A percentile compares a stretch with the other conserved stretches of the same genome.
Conservation (phyloP, 2,329 filamentous ascomycete species). For the Cordyceps farinosa region DNA sequence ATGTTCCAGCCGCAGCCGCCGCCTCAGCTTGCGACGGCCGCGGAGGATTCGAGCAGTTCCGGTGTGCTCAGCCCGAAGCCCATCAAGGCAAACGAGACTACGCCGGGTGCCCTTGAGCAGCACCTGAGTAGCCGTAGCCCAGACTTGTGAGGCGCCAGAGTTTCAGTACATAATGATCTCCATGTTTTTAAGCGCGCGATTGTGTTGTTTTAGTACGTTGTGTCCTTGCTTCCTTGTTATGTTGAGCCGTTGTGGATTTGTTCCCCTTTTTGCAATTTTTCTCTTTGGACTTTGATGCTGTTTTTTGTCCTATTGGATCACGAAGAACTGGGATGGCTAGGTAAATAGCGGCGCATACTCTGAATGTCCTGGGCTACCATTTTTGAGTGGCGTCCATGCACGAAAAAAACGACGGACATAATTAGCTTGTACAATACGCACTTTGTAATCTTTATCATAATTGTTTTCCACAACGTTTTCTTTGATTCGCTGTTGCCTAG, state of each 20-base stretch:
- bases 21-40: background rate
- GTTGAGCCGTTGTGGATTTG: background rate
- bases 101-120: constrained; percentile 32
- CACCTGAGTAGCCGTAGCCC: constrained; percentile 22
- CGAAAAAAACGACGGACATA: background rate
- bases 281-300: background rate
- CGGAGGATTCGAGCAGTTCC: constrained; percentile 23
- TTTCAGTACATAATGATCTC: background rate
- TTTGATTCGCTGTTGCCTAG: background rate
- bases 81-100: constrained; percentile 35
- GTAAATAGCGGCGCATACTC: background rate
- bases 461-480: background rate
- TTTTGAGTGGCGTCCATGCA: too few species aligned
- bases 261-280: background rate
- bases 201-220: background rate
- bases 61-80: constrained; percentile 41
- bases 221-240: background rate
- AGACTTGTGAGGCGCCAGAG: background rate
- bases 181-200: background rate
- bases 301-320: background rate
- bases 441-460: background rate
- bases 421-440: constrained; percentile 6
- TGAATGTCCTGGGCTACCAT: too few species aligned
- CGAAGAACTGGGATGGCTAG: background rate
- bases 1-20: background rate